A percentile compares a stretch with the other conserved stretches of the same genome.
Evolutionary conservation across 768 basidiomycete genomes (phyloP).

Genomic region (Sporobolomyces phaffii): DNA sequence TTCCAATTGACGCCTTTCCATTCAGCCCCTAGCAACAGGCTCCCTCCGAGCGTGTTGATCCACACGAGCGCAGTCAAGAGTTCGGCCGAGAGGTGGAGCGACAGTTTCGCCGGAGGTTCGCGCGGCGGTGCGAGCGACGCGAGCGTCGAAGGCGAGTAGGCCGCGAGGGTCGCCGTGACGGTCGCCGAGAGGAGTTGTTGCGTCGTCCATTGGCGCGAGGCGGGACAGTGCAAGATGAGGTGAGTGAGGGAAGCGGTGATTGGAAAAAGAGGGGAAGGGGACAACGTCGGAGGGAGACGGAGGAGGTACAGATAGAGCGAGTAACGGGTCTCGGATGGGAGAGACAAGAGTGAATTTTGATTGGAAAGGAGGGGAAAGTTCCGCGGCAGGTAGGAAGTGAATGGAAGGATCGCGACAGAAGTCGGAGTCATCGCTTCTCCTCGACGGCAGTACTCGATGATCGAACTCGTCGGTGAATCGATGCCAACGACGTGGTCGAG

Average conservation of each 20-base stretch:
- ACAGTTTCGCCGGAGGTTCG: background rate
- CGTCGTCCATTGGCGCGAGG: conserved; percentile 1
- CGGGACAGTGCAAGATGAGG: background rate
- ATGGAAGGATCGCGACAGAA: background rate
- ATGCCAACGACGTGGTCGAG: conserved; percentile 8
- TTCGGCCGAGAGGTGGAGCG: background rate
- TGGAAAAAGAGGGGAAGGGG: background rate
- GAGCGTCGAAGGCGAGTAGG: background rate
- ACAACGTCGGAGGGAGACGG: background rate
- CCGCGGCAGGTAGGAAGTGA: background rate
- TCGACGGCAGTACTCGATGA: conserved; percentile 24
- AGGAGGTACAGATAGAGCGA: background rate
- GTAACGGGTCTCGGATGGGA: background rate
- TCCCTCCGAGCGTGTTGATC: conserved; percentile 14
- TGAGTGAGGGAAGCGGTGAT: background rate
- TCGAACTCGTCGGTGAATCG: background rate
- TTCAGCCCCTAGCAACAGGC: background rate
- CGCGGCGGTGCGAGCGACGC: background rate
- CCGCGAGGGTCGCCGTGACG: conserved; percentile 14
- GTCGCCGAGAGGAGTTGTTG: conserved; percentile 3
- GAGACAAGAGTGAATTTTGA: background rate
- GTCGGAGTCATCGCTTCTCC: conserved; percentile 5
- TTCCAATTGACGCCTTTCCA: conserved; percentile 8
- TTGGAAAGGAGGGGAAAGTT: background rate
- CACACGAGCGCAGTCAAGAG: background rate